A percentile compares a stretch with the other conserved stretches of the same genome.
Conservation (phyloP, 345 rosid species). For the Laguncularia racemosa region DNA sequence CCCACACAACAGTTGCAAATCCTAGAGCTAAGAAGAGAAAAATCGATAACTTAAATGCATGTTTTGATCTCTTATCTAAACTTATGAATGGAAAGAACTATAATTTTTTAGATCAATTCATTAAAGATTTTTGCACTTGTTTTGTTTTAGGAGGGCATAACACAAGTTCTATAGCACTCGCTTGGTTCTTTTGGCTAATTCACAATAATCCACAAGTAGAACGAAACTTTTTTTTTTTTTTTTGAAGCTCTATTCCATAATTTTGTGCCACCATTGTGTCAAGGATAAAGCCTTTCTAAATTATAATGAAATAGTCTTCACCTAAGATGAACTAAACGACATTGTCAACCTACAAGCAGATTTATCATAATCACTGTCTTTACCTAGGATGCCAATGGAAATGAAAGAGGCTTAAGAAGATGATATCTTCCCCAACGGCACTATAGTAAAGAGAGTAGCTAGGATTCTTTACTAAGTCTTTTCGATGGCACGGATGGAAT, state of each 20-base stretch:
- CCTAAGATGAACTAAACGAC: constrained; percentile 36
- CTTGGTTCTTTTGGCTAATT: constrained; percentile 77
- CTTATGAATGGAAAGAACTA: constrained; percentile 32
- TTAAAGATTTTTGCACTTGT: constrained; percentile 55
- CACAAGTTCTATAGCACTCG: constrained; percentile 66
- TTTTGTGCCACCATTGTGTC: constrained; percentile 8
- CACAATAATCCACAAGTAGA: constrained; percentile 44
- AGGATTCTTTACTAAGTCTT: constrained; percentile 36
- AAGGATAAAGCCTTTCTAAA: not conserved
- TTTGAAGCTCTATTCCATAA: constrained; percentile 29
- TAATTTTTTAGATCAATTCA: constrained; percentile 29
- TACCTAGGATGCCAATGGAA: constrained; percentile 76
- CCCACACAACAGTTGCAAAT: constrained; percentile 34
- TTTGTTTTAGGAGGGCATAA: constrained; percentile 74
- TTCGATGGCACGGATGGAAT: constrained; percentile 64
- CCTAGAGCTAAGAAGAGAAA: too few relatives aligned
- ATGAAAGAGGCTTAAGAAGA: constrained; percentile 52
- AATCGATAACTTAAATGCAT: too few relatives aligned
- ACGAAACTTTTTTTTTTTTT: constrained; percentile 32
- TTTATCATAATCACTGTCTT: constrained; percentile 65
- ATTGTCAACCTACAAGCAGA: constrained; percentile 72
- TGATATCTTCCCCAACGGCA: constrained; percentile 58
- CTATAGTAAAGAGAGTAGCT: constrained; percentile 36
- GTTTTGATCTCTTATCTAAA: too few relatives aligned
- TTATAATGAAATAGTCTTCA: constrained; percentile 5